These are phyloP conservation scores for Buddleja alternifolia DNA, from an alignment of 257 asterid genomes.

Conservation along the genomic window DNA sequence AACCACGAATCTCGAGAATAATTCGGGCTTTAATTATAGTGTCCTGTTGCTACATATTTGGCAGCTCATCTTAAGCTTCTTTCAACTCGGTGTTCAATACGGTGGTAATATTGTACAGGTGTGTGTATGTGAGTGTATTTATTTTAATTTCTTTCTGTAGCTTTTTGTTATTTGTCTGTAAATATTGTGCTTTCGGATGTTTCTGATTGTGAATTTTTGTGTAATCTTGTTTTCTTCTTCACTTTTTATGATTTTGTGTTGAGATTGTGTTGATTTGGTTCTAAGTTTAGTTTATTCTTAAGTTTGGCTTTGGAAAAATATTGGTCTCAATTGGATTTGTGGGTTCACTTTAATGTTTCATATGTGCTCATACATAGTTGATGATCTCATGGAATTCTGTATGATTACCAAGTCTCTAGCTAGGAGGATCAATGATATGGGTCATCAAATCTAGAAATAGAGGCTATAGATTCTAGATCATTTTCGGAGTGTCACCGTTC, in stretches of 20 bases:
- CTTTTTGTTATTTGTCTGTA: background rate
- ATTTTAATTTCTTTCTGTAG: background rate
- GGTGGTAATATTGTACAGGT: conserved; percentile 21
- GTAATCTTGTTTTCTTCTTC: background rate
- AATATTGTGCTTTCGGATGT: conserved; percentile 15
- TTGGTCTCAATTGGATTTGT: background rate
- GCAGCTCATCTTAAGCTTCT: background rate
- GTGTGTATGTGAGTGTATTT: no score
- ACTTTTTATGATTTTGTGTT: background rate
- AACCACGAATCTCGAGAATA: conserved; percentile 18
- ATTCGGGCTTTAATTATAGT: background rate
- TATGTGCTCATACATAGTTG: background rate
- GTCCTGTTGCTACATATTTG: background rate
- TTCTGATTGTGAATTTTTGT: background rate
- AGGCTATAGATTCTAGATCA: background rate
- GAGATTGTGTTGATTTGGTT: conserved; percentile 6
- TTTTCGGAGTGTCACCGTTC: background rate
- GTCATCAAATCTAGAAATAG: background rate
- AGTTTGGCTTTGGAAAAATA: background rate
- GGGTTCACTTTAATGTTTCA: background rate
- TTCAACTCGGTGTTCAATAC: conserved; percentile 13
- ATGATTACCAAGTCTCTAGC: conserved; percentile 3
- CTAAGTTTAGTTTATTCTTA: background rate
- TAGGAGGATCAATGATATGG: background rate
- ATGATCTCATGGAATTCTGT: conserved; percentile 1